phyloP scores from a whole-genome alignment of 2,329 filamentous ascomycete genomes.

The Trichophyton benhamiae region DNA sequence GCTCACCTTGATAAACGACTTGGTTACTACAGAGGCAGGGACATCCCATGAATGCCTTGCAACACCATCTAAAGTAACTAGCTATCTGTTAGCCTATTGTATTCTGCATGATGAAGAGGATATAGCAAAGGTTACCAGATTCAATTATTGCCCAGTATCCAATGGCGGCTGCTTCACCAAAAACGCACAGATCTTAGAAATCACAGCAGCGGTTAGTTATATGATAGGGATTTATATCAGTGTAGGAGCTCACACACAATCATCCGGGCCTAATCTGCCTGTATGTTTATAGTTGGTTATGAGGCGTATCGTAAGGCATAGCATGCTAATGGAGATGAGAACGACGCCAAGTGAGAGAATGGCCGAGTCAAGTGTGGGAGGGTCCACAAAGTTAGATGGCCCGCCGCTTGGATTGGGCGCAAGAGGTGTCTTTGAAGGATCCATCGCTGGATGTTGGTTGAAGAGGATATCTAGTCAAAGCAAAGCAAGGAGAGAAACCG shows the following conservation, averaged over 20 bases:
- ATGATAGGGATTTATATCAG: not conserved
- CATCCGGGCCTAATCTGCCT: not conserved
- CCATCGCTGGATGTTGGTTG: not conserved
- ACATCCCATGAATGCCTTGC: not conserved
- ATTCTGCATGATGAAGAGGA: no score
- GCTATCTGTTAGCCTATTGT: not conserved
- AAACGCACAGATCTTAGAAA: not conserved
- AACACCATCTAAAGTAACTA: not conserved
- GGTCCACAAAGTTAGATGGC: not conserved
- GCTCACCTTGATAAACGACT: conserved; percentile 1
- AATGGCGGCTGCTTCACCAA: not conserved
- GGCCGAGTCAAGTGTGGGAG: not conserved
- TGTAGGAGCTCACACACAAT: not conserved
- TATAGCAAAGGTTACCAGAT: not conserved
- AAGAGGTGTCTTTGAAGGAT: not conserved
- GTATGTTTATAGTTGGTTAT: not conserved
- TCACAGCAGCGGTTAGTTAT: not conserved
- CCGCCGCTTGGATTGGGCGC: not conserved
- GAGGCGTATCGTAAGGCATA: not conserved
- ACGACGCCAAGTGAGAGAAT: not conserved
- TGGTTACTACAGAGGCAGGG: not conserved
- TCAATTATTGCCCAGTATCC: not conserved
- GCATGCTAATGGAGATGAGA: not conserved
- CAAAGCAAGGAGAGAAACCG: no score
- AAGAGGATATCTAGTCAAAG: not conserved